Evolutionary conservation across 2,329 filamentous ascomycete species (phyloP).

Genomic region (Neurospora crassa): DNA sequence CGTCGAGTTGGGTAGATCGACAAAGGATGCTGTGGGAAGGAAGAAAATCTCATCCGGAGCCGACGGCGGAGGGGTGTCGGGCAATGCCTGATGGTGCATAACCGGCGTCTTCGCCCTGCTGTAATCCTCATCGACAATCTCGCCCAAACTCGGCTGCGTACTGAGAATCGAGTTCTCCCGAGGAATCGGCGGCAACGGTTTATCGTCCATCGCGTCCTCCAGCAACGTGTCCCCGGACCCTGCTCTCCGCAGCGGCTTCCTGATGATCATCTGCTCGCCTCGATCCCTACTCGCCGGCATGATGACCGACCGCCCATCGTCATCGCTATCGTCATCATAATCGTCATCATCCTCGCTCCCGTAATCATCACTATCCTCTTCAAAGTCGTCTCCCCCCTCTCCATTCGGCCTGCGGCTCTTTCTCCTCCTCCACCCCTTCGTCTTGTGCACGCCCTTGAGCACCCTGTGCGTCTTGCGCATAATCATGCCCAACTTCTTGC

Average conservation of each 20-base stretch:
- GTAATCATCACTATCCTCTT: neutral
- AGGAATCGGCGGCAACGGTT: neutral
- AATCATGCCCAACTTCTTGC: neutral
- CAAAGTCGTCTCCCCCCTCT: neutral
- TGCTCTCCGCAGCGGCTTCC: neutral
- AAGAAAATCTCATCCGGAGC: neutral
- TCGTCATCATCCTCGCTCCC: neutral
- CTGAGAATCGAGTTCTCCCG: neutral
- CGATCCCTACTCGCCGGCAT: neutral
- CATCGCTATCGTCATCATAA: neutral
- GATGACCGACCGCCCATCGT: neutral
- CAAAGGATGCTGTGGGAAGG: neutral
- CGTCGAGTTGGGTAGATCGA: neutral
- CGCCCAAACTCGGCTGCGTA: neutral
- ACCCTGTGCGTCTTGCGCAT: neutral
- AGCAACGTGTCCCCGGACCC: neutral
- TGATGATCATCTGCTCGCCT: neutral
- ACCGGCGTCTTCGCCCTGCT: neutral
- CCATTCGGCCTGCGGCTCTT: neutral
- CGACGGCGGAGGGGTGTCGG: neutral
- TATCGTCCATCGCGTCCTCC: neutral
- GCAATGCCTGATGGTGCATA: neutral
- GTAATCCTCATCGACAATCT: neutral
- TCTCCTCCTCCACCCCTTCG: neutral
- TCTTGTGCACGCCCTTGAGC: neutral